Percentiles rank a stretch among this genome's conserved stretches.
Conservation (phyloP, 768 basidiomycete genomes). For the Naganishia vaughanmartiniae region DNA sequence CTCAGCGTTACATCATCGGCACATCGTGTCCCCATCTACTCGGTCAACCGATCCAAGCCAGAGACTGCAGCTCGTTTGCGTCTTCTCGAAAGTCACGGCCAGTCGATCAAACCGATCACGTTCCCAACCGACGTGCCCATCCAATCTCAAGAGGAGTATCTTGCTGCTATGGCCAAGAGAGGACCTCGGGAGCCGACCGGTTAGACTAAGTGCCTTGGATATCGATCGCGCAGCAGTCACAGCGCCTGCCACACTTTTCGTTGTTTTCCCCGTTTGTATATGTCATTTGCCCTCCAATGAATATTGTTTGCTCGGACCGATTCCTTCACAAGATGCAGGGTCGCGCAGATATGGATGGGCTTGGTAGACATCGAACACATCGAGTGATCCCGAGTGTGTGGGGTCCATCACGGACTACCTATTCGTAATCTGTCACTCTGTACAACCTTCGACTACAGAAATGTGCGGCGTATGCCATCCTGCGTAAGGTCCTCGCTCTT, state of each 20-base stretch:
- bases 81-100: conserved; percentile 54
- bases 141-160: conserved; percentile 52
- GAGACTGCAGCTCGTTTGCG: conserved; percentile 56
- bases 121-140: conserved; percentile 54
- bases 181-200: conserved; percentile 19
- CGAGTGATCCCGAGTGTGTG: too few species aligned
- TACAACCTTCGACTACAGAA: neutral
- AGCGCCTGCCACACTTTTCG: too few species aligned
- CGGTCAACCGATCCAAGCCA: conserved; percentile 56
- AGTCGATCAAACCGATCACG: conserved; percentile 55
- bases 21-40: conserved; percentile 60
- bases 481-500: conserved; percentile 17
- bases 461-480: conserved; percentile 1
- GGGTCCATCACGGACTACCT: too few species aligned
- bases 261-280: too few species aligned
- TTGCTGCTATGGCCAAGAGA: conserved; percentile 37
- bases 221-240: too few species aligned
- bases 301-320: too few species aligned
- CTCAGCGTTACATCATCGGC: conserved; percentile 60
- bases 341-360: too few species aligned
- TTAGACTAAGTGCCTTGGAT: neutral
- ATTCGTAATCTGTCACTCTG: too few species aligned
- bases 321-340: too few species aligned
- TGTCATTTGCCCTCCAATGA: too few species aligned
- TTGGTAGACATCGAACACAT: too few species aligned